Evolutionary conservation across 2,329 filamentous ascomycete genomes (phyloP), one percentile per base, ranked within the genome.

Genomic region (Zymoseptoria tritici): DNA sequence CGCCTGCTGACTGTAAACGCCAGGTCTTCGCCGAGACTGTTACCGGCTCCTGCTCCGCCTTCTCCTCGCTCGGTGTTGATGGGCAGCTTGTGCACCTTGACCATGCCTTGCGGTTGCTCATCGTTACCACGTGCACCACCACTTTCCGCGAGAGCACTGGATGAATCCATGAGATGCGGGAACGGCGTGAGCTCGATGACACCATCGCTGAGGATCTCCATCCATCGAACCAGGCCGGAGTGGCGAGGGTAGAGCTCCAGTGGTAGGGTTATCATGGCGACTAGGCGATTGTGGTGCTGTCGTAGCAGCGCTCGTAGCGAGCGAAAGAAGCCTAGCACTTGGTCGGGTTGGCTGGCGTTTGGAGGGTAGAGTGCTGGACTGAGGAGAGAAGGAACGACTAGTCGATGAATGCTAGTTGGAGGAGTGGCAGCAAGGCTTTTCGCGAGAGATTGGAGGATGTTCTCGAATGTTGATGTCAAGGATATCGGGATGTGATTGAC

Each of bases 11-110:
- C 77, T 62, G 86, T 92, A 73, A 99, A 99, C 4, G 91, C 91
- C 75, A 96, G 83, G 74, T 97, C 91, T 70, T 96, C 90, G 22
- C 89, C 86, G 57, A 87, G 81, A 63, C 85, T 76, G 26, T 77
- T 77, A 1, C 73, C 85, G 60, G 83, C 83, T 60, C 85, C 85
- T 1, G 84, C 81, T 9, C 85, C 87, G 13, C 90, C 91, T 2
- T 91, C 91, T 1, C 94, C 93, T 66, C 89, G 90, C 72, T 97
- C 93, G 61, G 95, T 90, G 65, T 90, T 87, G 0, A 96, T 80
- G 0, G 94, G 93, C 42, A 97, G 75, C 57, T 87, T 87, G 73
- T 96, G 90, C 0, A 95, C 84, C 62, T 86, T 89, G 19, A 97
- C 77, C 75, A 97, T 84, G 0, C 94, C 94, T 71, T 97, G 93